Evolutionary conservation across 768 basidiomycete genomes (phyloP), one percentile per base, ranked within the genome.

Genomic region (Lactarius tabidus): DNA sequence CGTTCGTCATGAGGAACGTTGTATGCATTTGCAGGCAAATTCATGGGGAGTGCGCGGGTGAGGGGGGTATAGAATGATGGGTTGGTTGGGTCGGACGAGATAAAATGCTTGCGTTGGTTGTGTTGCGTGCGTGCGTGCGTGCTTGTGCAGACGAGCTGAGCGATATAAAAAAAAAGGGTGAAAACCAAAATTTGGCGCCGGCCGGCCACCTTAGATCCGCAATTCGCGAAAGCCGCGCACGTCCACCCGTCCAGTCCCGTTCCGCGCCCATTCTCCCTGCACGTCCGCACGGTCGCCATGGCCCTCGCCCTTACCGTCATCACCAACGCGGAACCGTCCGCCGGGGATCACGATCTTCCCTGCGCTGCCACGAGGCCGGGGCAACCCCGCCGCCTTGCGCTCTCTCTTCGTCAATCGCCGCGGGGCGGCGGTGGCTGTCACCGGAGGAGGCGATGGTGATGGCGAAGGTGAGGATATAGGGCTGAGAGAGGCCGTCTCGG

Each of bases 181-280:
- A 43, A 31, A 53, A 66, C 35, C 33, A 35, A 58, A 61, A 33
- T 31, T 39, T 18, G 54, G 59, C 26, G 33, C n/a, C 43, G 23
- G 17, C 7, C 38, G 9, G 26, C 29, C 33, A 12, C 45, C n/a
- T 60, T 64, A 85, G 67, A 91, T 91, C 82, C 83, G 88, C 74
- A 91, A 74, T 77, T 91, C 90, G 69, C 88, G 78, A 74, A 91
- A 91, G 60, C 89, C 89, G 60, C 89, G 79, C 60, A 91, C 88
- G 73, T 91, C 89, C 64, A 91, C 74, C 71, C 89, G 77, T 58
- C 89, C 89, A 36, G 84, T 82, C 67, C 89, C 89, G 75, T 88
- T 91, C 74, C 76, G 80, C 71, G 75, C 77, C 89, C 89, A 90
- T 72, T 82, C 84, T 17, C 76, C 79, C 20, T 77, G 76, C 35